Evolutionary conservation across 306 rosid genomes (phyloP), one percentile per base, ranked within the genome.

Genomic region (Carpinus fangiana): DNA sequence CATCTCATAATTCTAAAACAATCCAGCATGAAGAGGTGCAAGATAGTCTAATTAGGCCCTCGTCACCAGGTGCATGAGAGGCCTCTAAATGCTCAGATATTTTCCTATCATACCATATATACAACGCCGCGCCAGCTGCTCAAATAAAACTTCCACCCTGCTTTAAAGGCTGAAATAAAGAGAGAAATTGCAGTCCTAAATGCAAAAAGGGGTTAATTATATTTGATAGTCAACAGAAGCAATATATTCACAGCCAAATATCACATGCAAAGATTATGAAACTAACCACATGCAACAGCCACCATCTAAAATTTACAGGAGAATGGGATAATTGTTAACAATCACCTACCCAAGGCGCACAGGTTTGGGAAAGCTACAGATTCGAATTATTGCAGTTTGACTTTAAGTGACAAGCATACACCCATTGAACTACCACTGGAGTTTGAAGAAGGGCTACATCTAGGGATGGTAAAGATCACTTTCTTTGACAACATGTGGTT

Each of bases 61-160:
- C 56, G 14, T 74, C 76, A 65, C 71, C 81, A 83, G 76, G 79
- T 85, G 77, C 83, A 84, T 86, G n/a, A 74, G 85, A 83, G 87
- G 85, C 93, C 92, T 82, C 91, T 90, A 86, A 89, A 75, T 84
- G 88, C 85, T 83, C 88, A 84, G 86, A 88, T 90, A 79, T 86
- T 81, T 85, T 93, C 97, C 98, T 89, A 86, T 70, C 99, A 88
- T 95, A 95, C 97, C 97, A 95, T 95, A 95, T 85, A 78, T 70
- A 91, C 79, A 84, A 84, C 10, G 93, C 82, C 88, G 86, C 79
- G 88, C 98, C 94, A 87, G 98, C 98, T 83, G 99, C 96, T 91
- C 93, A 87, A 86, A 82, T 53, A 75, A 60, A 76, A 85, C 91
- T 84, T 85, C 93, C 97, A 89, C 93, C 85, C 96, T 90, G 89